Evolutionary conservation across 78 protist genomes (phyloP).

Genomic region (Dictyostelium citrinum): DNA sequence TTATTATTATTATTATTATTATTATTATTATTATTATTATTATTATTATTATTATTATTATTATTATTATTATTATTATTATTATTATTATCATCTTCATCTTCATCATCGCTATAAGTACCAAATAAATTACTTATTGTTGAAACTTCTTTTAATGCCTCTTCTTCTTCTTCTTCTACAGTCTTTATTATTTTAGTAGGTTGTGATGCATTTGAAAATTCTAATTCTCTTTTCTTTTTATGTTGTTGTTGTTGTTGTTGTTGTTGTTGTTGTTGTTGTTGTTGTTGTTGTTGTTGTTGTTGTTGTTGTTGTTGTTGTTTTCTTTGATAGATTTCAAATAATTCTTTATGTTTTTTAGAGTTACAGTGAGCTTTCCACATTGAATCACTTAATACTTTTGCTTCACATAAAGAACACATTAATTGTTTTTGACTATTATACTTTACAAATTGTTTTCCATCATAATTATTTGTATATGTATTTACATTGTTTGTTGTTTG

Average conservation of each 20-base stretch:
- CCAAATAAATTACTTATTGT: constrained; percentile 13
- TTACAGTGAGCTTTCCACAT: constrained; percentile 53
- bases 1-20: background rate
- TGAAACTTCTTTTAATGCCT: background rate
- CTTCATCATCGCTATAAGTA: background rate
- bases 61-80: background rate
- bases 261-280: background rate
- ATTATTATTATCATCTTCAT: background rate
- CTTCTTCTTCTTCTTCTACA: background rate
- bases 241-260: background rate
- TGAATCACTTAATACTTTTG: constrained; percentile 6
- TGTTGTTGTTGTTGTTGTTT: background rate
- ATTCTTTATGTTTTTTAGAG: constrained; percentile 38
- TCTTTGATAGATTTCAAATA: background rate
- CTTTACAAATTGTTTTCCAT: background rate
- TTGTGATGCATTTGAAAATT: background rate
- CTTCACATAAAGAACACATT: constrained; percentile 24
- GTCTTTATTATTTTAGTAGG: background rate
- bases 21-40: background rate
- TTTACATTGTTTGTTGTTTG: background rate
- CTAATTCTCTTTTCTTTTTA: background rate
- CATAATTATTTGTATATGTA: background rate
- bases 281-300: background rate
- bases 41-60: background rate
- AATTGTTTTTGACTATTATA: constrained; percentile 14